These are phyloP conservation scores for Aphanomyces stellatus DNA, from an alignment of 352 stramenopile genomes.

Conservation along the genomic window DNA sequence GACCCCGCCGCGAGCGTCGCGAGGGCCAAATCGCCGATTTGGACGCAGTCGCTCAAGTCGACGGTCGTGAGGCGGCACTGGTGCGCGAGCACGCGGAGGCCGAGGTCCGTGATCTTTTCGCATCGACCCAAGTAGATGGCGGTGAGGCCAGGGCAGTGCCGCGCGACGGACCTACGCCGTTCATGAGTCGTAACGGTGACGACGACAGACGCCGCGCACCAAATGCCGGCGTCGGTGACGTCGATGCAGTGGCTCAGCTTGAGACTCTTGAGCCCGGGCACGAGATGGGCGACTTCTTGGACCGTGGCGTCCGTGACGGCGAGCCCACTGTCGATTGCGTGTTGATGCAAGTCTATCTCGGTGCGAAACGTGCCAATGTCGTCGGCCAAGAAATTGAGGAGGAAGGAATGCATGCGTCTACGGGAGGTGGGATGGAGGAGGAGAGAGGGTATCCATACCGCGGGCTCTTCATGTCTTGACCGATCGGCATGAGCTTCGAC, in stretches of 20 bases:
- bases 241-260: constrained; percentile 50
- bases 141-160: constrained; percentile 53
- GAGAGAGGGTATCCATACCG: neutral
- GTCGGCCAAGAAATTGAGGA: constrained; percentile 86
- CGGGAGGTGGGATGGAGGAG: neutral
- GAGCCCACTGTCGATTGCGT: constrained; percentile 79
- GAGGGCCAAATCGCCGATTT: constrained; percentile 76
- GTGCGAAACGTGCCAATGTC: constrained; percentile 59
- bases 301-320: constrained; percentile 85
- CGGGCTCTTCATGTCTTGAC: constrained; percentile 3
- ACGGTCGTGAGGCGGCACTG: constrained; percentile 73
- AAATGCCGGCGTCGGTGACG: constrained; percentile 86
- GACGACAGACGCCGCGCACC: constrained; percentile 22
- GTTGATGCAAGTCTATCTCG: constrained; percentile 76
- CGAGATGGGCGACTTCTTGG: constrained; percentile 77
- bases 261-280: constrained; percentile 60
- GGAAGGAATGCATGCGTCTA: constrained; percentile 81
- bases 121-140: constrained; percentile 78
- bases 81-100: constrained; percentile 81
- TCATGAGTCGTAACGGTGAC: neutral
- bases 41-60: constrained; percentile 77
- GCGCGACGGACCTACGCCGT: constrained; percentile 41
- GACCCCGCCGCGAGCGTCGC: constrained; percentile 81
- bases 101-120: constrained; percentile 77
- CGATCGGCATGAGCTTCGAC: neutral